Percentiles rank a stretch among this genome's conserved stretches.
These are phyloP conservation scores for Fomitopsis pulvina DNA, from an alignment of 768 basidiomycete genomes.

Conservation along the genomic window DNA sequence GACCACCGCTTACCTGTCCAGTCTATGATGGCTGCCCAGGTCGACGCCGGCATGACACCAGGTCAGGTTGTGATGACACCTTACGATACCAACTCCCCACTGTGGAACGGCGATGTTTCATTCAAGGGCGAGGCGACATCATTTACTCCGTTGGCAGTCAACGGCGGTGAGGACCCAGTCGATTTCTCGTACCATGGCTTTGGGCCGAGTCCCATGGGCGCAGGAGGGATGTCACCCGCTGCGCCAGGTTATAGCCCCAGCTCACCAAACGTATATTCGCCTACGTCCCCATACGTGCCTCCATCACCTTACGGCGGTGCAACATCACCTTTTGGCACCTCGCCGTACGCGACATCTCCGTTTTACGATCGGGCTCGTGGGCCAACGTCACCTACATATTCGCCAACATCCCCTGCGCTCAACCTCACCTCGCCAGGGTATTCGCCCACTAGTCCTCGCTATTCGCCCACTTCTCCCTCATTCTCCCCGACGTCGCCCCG, in stretches of 20 bases:
- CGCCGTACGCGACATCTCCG: constrained; percentile 80
- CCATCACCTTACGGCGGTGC: constrained; percentile 80
- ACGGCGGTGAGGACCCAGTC: constrained; percentile 72
- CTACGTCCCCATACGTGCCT: constrained; percentile 85
- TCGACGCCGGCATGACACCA: constrained; percentile 86
- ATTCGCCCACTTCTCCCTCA: constrained; percentile 78
- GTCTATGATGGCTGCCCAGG: constrained; percentile 62
- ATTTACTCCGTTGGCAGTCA: constrained; percentile 92
- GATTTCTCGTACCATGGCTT: constrained; percentile 65
- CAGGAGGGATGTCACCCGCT: constrained; percentile 85
- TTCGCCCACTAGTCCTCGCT: constrained; percentile 68
- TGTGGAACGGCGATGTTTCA: constrained; percentile 61
- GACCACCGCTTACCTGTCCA: constrained; percentile 91
- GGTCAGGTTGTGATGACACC: constrained; percentile 94
- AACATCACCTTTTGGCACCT: constrained; percentile 76
- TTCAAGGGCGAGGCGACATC: constrained; percentile 84
- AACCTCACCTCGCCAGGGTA: constrained; percentile 75
- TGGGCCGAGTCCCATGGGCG: constrained; percentile 80
- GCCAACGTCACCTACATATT: constrained; percentile 79
- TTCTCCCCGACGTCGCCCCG: constrained; percentile 83
- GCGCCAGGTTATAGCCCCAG: constrained; percentile 87
- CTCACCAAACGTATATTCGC: constrained; percentile 84
- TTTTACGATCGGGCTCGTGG: constrained; percentile 64
- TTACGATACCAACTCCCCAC: constrained; percentile 87
- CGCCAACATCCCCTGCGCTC: constrained; percentile 80